phyloP scores from a whole-genome alignment of 164 flowering plant genomes.

The Akebia trifoliata region DNA sequence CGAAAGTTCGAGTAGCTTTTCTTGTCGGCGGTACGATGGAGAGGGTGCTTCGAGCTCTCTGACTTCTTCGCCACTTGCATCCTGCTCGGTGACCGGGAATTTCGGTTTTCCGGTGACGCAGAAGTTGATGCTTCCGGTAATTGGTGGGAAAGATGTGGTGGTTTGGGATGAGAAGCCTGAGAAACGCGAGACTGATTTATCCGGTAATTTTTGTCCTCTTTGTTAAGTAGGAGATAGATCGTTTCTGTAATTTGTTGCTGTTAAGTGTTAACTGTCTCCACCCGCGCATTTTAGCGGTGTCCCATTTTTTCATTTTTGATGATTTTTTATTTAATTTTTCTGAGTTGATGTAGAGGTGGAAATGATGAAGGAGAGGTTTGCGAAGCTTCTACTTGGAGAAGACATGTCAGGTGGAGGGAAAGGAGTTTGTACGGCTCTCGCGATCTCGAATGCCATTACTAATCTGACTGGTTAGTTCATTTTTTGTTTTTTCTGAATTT shows the following conservation, averaged over 20 bases:
- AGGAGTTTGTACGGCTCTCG: conserved; percentile 79
- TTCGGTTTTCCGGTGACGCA: conserved; percentile 19
- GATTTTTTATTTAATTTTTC: no score
- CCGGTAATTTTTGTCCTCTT: conserved; percentile 22
- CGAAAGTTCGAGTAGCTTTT: conserved; percentile 46
- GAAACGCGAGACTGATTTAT: conserved; percentile 22
- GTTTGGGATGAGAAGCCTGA: conserved; percentile 29
- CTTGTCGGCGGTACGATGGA: conserved; percentile 22
- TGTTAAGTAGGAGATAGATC: background rate
- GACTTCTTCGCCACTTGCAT: conserved; percentile 28
- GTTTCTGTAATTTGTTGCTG: background rate
- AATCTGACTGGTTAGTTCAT: conserved; percentile 57
- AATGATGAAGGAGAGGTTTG: conserved; percentile 78
- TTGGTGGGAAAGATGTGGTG: conserved; percentile 37
- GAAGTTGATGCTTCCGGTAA: conserved; percentile 26
- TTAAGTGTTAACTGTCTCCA: no score
- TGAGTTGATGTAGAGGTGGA: conserved; percentile 43
- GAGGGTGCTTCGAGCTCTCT: conserved; percentile 32
- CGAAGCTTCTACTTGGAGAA: conserved; percentile 79
- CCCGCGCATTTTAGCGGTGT: no score
- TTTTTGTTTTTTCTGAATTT: background rate
- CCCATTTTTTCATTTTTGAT: no score
- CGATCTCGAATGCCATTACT: conserved; percentile 82
- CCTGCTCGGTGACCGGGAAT: background rate
- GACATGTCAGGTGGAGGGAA: conserved; percentile 91